Conservation (phyloP, 768 basidiomycete genomes). For the Lentinus tigrinus region DNA sequence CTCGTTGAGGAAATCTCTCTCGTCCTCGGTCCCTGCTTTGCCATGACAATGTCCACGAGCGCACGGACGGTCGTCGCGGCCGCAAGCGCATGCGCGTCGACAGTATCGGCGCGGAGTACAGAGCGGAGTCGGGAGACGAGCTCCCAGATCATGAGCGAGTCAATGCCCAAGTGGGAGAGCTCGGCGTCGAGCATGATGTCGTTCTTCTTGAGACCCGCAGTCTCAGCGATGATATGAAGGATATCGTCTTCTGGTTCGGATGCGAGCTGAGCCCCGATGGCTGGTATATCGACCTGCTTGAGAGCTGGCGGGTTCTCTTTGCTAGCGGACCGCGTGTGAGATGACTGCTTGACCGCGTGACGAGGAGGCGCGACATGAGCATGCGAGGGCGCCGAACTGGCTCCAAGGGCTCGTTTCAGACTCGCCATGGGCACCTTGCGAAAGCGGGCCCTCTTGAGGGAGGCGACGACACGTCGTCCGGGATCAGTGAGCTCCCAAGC, state of each 20-base stretch:
- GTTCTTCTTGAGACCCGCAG: slow-evolving; percentile 33
- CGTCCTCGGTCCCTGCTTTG: neutral
- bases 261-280: neutral
- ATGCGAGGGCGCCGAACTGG: neutral
- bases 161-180: slow-evolving; percentile 25
- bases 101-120: slow-evolving; percentile 28
- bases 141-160: slow-evolving; percentile 31
- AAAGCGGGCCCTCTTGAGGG: slow-evolving; percentile 57
- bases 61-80: slow-evolving; percentile 27
- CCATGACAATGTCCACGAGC: slow-evolving; percentile 36
- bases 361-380: neutral
- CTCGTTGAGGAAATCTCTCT: neutral
- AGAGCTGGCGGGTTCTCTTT: neutral
- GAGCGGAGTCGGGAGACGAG: slow-evolving; percentile 38
- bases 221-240: slow-evolving; percentile 38
- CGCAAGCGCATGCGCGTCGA: neutral
- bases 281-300: neutral
- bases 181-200: slow-evolving; percentile 6
- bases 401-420: slow-evolving; percentile 29
- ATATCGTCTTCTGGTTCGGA: slow-evolving; percentile 31
- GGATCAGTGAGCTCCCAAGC: slow-evolving; percentile 39
- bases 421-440: slow-evolving; percentile 50
- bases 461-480: slow-evolving; percentile 46
- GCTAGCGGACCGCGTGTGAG: neutral
- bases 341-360: neutral